Evolutionary conservation across 129 eudicot species (phyloP), one percentile per base, ranked within the genome.

Genomic region (Scalesia atractyloides): DNA sequence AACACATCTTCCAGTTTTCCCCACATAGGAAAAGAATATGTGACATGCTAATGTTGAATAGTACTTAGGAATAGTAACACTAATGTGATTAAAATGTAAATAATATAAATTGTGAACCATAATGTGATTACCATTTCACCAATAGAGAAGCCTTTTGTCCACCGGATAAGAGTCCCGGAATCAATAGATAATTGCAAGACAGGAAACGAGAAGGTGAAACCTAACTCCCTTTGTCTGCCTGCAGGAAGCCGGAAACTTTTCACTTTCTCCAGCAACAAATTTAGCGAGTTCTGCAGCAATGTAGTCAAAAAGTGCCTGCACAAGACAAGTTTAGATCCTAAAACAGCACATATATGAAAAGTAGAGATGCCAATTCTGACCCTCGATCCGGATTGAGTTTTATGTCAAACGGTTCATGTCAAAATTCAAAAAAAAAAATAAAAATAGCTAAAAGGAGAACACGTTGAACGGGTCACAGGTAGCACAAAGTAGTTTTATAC

Each of bases 141-240:
- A 53, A 94, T 90, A 17, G 97, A 86, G 72, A 94, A 94, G 71
- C 99, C 99, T 75, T 94, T 94, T 16, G 96, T 86, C 99, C 99
- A 94, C 61, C 89, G 81, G 75, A 90, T 86, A 41, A 94, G 87
- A 44, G 91, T 84, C 65, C 99, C 99, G 12, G 93, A 84, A 78
- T 75, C 79, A 16, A 90, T 94, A 48, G 99, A 94, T 62, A 83
- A 81, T 74, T 90, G 98, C 96, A 90, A 79, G 77, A 94, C 99
- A 0, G 99, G 97, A 69, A 94, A 94, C 9, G 97, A 94, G 84
- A 94, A 94, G 50, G 97, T 94, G 84, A 94, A 94, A 36, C 99
- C 99, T 14, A 94, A 69, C 77, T 94, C 98, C 86, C 98, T 86
- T 74, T 86, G 87, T 56, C 83, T 81, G 9, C 88, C 91, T 22